Base-by-base conservation (phyloP, 331 rosid species). In the Prunus yedoensis region DNA sequence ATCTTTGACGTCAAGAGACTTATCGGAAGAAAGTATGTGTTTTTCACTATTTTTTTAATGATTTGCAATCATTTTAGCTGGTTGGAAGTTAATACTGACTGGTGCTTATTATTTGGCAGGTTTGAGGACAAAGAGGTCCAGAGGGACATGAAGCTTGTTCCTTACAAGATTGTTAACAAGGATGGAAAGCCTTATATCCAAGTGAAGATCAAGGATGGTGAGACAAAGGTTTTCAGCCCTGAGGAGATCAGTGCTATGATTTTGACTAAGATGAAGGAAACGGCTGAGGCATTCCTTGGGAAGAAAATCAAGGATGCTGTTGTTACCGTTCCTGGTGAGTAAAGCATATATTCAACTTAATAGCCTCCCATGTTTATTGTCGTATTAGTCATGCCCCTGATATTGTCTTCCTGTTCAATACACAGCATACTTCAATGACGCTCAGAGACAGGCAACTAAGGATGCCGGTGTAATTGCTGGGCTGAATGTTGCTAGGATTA, bases 401-500 rank as follows among this genome's bases (percentile, higher is more conserved):
- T 21, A 30, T 49, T 62, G 10, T 73, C 67, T 54, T 80, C 4
- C 30, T 65, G 35, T 75, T 58, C 43, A 78, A 38, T 80, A 20
- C 50, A 16, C 93, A 92, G 97, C 97, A 51, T 93, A 93, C 88
- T 93, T 93, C 78, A 93, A 93, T 59, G 97, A 93, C 82, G 97
- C 97, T 73, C 98, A 91, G 88, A 88, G 97, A 83, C 98, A 91
- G 82, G 97, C 96, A 68, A 93, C 97, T 81, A 91, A 91, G 96
- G 97, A 91, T 79, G 97, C 97, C 0, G 95, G 97, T 75, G 85
- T 87, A 57, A 93, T 91, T 80, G 92, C 97, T 8, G 97, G 97
- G 51, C 76, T 91, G 14, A 89, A 91, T 75, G 97, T 91, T 81
- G 98, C 95, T 68, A 86, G 97, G 82, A 91, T 91, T 74, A 91